phyloP scores from a whole-genome alignment of 2,329 filamentous ascomycete genomes.

The Arthrobotrys megalospora region DNA sequence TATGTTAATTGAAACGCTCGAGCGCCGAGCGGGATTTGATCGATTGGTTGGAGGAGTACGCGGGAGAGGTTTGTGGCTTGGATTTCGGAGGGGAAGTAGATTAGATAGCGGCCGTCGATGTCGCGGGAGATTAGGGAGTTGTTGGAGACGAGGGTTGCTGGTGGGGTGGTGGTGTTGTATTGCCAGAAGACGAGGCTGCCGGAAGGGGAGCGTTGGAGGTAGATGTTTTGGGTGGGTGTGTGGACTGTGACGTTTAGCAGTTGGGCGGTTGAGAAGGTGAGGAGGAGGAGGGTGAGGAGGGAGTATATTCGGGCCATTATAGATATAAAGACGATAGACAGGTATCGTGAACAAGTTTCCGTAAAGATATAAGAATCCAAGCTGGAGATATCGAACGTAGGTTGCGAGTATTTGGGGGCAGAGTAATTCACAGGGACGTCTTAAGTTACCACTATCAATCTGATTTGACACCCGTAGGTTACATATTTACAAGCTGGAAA shows the following conservation, averaged over 20 bases:
- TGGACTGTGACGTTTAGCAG: neutral
- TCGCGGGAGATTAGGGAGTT: conserved; percentile 4
- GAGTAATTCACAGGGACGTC: no score
- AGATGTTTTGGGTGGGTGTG: neutral
- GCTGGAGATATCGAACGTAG: no score
- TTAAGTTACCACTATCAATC: no score
- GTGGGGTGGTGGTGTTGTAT: neutral
- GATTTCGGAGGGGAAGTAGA: conserved; percentile 15
- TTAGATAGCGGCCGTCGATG: neutral
- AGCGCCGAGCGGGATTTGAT: neutral
- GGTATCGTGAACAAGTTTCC: no score
- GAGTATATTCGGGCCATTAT: no score
- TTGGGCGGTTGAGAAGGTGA: neutral
- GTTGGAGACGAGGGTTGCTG: conserved; percentile 6
- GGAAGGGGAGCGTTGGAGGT: conserved; percentile 9
- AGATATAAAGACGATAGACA: no score
- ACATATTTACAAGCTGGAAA: no score
- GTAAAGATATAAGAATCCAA: no score
- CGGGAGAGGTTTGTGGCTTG: conserved; percentile 19
- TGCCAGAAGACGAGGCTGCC: neutral
- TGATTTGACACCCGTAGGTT: no score
- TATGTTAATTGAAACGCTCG: neutral
- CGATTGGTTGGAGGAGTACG: neutral
- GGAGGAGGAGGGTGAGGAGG: neutral
- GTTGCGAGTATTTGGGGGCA: no score